Evolutionary conservation across 129 eudicot species (phyloP).

Genomic region (Oenanthe sinensis): DNA sequence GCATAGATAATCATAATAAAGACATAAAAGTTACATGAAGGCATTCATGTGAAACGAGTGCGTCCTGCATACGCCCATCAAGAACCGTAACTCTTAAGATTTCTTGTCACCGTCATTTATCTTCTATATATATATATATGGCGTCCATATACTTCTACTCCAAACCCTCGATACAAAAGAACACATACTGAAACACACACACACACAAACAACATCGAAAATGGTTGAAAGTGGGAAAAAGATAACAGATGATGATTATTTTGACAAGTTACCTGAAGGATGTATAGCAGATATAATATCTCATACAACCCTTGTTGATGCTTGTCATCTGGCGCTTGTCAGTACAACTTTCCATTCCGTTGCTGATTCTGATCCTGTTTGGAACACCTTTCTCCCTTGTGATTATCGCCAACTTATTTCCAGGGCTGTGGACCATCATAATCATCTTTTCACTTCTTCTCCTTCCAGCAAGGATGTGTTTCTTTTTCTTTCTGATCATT

Average conservation of each 20-base stretch:
- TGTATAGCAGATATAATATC: constrained; percentile 49
- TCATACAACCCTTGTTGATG: constrained; percentile 54
- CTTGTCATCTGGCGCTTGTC: constrained; percentile 44
- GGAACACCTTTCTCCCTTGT: constrained; percentile 61
- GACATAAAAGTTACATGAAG: background rate
- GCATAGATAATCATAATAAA: too few relatives aligned
- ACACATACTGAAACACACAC: background rate
- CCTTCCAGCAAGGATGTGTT: constrained; percentile 38
- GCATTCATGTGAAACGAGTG: background rate
- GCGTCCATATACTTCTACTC: too few relatives aligned
- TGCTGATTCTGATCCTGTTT: constrained; percentile 66
- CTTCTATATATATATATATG: background rate
- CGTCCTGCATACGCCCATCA: background rate
- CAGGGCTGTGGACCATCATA: constrained; percentile 13
- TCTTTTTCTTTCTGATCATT: constrained; percentile 31
- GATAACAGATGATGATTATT: background rate
- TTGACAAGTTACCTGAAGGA: constrained; percentile 46
- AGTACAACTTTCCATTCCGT: constrained; percentile 48
- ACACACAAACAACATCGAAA: background rate
- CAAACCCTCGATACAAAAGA: too few relatives aligned
- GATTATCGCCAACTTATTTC: constrained; percentile 39
- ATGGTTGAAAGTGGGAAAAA: background rate
- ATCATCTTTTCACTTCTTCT: background rate
- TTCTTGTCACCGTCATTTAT: background rate
- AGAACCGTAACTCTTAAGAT: background rate